Base-by-base conservation (phyloP, 2,329 filamentous ascomycete species). In the Aspergillus amoenus region DNA sequence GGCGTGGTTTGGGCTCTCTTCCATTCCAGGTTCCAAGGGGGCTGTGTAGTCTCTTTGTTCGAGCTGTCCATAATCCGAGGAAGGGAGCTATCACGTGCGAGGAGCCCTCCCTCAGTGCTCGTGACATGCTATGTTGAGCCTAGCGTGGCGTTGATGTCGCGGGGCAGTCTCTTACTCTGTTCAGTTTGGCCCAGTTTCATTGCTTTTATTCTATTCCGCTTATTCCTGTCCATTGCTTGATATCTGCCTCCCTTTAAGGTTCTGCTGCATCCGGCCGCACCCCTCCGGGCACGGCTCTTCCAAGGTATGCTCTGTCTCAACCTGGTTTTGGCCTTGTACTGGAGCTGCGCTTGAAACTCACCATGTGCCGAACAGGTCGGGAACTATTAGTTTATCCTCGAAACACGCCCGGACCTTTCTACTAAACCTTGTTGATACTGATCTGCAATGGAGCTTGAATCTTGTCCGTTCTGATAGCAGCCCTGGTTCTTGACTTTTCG, bases 371-470 rank as follows among this genome's bases (percentile, higher is more conserved):
- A 12, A 48, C 48, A n/a, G 53, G 21, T 21, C 21, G 21, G 21
- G 18, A 34, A 47, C 37, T 48, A 48, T 13, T 43, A 57, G 49
- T 39, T 48, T 43, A 22, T 53, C 37, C 18, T 30, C 24, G 30
- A 45, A 34, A 44, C 43, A 18, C 48, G 39, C 27, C 49, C 22
- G 40, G 43, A 49, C 17, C 41, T 27, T 22, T 15, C 32, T 11
- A 24, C 39, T 42, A 13, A 49, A 49, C 30, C 17, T 49, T 40
- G 40, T 40, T 30, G 30, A 37, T 17, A 44, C 27, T 44, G 45
- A 54, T 50, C 40, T 54, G 55, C 50, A 24, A 53, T 57, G 50
- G 55, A 37, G 34, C 46, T 30, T 34, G 44, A 37, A n/a, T 51
- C 40, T 15, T 46, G 32, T 34, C 50, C 32, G 32, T 50, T 24